Evolutionary conservation across 805 yeast genomes (phyloP).

Genomic region (Yarrowia sp.): DNA sequence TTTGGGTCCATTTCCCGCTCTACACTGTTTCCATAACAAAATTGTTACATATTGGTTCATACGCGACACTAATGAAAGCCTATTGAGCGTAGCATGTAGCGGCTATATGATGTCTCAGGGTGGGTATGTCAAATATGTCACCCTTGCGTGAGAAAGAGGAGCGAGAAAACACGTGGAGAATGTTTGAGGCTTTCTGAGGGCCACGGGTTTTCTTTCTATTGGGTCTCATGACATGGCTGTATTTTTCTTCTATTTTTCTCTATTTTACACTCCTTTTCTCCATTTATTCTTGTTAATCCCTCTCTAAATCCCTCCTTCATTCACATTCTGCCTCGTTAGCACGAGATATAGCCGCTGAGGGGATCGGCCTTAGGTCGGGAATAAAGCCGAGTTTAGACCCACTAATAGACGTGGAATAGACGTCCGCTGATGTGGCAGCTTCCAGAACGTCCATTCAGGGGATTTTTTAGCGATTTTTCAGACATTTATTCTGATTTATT

Average conservation of each 20-base stretch:
- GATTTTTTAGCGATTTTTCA: no score
- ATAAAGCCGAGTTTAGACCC: neutral
- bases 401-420: neutral
- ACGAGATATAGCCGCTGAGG: constrained; percentile 7
- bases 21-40: no score
- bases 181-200: no score
- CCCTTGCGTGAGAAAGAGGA: neutral
- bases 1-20: no score
- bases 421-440: no score
- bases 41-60: constrained; percentile 1
- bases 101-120: neutral
- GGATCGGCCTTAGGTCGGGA: neutral
- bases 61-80: constrained; percentile 11
- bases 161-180: no score
- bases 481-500: no score
- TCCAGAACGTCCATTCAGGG: no score
- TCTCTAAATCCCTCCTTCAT: neutral
- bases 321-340: neutral
- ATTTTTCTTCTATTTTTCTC: no score
- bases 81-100: constrained; percentile 1
- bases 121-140: constrained; percentile 1
- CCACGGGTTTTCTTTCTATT: no score
- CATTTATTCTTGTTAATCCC: neutral
- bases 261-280: no score
- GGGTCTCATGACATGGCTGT: no score